Evolutionary conservation across 495 filamentous ascomycete genomes (phyloP).

Genomic region (Xylaria intraflava): DNA sequence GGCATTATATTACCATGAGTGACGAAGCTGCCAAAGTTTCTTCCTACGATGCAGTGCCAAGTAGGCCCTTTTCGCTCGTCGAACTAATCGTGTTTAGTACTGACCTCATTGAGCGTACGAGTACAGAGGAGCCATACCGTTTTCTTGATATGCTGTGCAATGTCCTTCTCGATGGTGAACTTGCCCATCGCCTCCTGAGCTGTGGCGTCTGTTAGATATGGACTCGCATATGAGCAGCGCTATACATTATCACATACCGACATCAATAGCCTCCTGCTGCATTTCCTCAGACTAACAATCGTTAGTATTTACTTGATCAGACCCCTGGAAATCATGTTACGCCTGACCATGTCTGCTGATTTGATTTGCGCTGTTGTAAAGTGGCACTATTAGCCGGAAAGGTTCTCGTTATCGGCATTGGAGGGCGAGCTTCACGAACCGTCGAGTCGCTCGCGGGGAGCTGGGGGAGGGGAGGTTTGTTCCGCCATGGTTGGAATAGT

Average conservation of each 20-base stretch:
- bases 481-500: conserved; percentile 17
- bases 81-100: conserved; percentile 49
- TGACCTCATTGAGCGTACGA: background rate
- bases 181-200: conserved; percentile 91
- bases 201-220: conserved; percentile 28
- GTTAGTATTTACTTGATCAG: background rate
- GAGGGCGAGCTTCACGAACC: conserved; percentile 16
- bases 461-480: conserved; percentile 23
- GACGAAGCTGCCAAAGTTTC: conserved; percentile 98
- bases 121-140: conserved; percentile 51
- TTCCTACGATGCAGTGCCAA: conserved; percentile 97
- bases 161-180: conserved; percentile 95
- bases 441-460: conserved; percentile 24
- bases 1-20: conserved; percentile 70
- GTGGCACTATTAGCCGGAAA: conserved; percentile 11
- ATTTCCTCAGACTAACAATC: conserved; percentile 77
- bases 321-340: conserved; percentile 1
- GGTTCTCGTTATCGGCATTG: background rate
- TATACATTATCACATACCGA: conserved; percentile 57
- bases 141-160: conserved; percentile 95
- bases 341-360: conserved; percentile 90
- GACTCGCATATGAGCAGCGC: background rate
- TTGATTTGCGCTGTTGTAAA: conserved; percentile 73
- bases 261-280: conserved; percentile 88
- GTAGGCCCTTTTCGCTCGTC: conserved; percentile 87